Conservation (phyloP, 1,139 yeast species). For the Zygosaccharomyces pseudobailii region DNA sequence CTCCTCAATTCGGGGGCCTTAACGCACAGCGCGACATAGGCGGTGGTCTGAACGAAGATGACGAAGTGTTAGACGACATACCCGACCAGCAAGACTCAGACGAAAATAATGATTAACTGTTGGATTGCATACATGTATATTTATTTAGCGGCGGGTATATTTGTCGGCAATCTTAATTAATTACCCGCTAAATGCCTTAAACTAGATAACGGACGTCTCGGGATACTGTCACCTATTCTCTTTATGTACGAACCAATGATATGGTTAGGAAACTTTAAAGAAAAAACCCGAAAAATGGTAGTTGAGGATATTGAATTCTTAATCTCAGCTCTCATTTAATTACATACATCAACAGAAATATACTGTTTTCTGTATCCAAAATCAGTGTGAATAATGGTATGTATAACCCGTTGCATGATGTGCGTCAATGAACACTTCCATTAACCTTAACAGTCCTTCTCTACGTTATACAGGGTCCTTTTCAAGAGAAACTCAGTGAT, state of each 20-base stretch:
- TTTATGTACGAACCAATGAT: constrained; percentile 6
- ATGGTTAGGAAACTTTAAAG: background rate
- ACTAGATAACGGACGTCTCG: background rate
- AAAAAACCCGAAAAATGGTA: background rate
- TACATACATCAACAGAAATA: no score
- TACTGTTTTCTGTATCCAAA: background rate
- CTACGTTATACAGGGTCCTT: constrained; percentile 60
- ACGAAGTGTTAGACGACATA: constrained; percentile 12
- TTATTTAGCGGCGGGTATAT: background rate
- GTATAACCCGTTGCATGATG: background rate
- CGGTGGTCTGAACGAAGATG: constrained; percentile 12
- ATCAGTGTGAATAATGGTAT: constrained; percentile 5
- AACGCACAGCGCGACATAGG: constrained; percentile 11
- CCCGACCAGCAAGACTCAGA: constrained; percentile 7
- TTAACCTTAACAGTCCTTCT: constrained; percentile 36
- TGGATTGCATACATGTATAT: background rate
- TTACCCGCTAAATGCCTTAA: background rate
- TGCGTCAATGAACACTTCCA: background rate
- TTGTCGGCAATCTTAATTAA: no score
- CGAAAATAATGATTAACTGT: constrained; percentile 1
- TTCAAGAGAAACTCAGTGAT: constrained; percentile 91
- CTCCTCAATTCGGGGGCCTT: constrained; percentile 18
- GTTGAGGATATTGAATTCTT: background rate
- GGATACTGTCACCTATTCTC: background rate
- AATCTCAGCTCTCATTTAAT: background rate